Evolutionary conservation across 164 flowering plant genomes (phyloP).

Genomic region (Stephania japonica): DNA sequence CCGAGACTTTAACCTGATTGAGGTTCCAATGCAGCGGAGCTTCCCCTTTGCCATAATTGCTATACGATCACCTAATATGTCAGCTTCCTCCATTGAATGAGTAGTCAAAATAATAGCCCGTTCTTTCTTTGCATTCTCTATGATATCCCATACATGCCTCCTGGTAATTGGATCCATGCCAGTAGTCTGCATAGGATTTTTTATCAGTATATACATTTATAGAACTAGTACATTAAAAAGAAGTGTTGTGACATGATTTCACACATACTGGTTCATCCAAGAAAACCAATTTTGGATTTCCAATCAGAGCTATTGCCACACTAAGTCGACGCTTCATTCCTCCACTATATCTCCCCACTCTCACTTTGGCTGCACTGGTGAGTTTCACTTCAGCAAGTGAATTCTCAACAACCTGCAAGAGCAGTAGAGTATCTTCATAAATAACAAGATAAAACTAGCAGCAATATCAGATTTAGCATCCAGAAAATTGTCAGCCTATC

Average conservation of each 20-base stretch:
- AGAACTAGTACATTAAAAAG: not conserved
- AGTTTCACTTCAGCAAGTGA: slow-evolving; percentile 80
- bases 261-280: slow-evolving; percentile 66
- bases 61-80: slow-evolving; percentile 82
- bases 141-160: slow-evolving; percentile 98
- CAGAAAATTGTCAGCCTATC: not conserved
- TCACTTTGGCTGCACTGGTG: slow-evolving; percentile 51
- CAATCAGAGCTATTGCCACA: slow-evolving; percentile 70
- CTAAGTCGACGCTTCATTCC: slow-evolving; percentile 96
- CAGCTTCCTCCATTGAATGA: slow-evolving; percentile 99
- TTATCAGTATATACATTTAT: not conserved
- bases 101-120: slow-evolving; percentile 85
- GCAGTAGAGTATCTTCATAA: slow-evolving; percentile 1
- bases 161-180: slow-evolving; percentile 99
- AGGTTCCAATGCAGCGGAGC: slow-evolving; percentile 95
- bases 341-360: slow-evolving; percentile 95
- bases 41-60: slow-evolving; percentile 98
- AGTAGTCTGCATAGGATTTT: slow-evolving; percentile 62
- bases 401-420: slow-evolving; percentile 49
- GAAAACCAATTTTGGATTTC: slow-evolving; percentile 63
- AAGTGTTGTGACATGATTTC: not conserved
- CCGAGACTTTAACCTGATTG: slow-evolving; percentile 81
- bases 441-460: not conserved
- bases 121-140: slow-evolving; percentile 83
- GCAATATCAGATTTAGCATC: not conserved